Conservation (phyloP, 202 grass and related monocot species). For the Setaria italica region DNA sequence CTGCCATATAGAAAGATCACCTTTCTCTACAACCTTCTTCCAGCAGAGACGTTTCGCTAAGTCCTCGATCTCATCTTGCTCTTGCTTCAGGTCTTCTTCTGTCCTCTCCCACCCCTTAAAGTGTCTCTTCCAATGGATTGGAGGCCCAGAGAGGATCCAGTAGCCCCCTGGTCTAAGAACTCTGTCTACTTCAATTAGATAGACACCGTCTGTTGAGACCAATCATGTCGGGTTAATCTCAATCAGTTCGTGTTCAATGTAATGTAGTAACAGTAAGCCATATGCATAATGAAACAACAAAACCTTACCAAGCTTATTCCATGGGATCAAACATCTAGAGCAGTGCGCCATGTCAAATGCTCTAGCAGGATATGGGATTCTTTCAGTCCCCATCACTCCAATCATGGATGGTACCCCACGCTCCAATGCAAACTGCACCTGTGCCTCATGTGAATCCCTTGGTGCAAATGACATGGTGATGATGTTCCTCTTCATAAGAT, state of each 20-base stretch:
- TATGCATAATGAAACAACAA: neutral
- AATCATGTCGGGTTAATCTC: constrained; percentile 8
- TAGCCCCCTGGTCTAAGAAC: constrained; percentile 86
- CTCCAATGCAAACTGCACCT: constrained; percentile 89
- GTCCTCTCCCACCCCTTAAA: constrained; percentile 89
- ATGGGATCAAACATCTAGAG: constrained; percentile 92
- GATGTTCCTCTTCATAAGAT: constrained; percentile 81
- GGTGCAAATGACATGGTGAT: constrained; percentile 93
- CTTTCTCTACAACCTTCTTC: constrained; percentile 89
- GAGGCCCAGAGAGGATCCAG: constrained; percentile 92
- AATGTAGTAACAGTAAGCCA: constrained; percentile 4
- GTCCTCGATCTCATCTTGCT: constrained; percentile 91
- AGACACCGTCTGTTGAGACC: constrained; percentile 60
- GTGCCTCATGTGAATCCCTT: constrained; percentile 85
- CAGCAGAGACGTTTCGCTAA: constrained; percentile 75
- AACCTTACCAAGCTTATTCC: constrained; percentile 70
- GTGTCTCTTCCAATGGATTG: constrained; percentile 80
- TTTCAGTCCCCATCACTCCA: constrained; percentile 70
- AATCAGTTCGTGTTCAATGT: constrained; percentile 2
- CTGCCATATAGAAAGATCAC: constrained; percentile 88
- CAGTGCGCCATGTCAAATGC: constrained; percentile 93
- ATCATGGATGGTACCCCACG: constrained; percentile 88
- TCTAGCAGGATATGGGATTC: constrained; percentile 83
- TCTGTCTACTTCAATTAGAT: constrained; percentile 88
- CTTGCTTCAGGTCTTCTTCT: constrained; percentile 79